These are phyloP conservation scores for Mrakiaceae sp. DNA, from an alignment of 1,284 basidiomycete species.

Conservation along the genomic window DNA sequence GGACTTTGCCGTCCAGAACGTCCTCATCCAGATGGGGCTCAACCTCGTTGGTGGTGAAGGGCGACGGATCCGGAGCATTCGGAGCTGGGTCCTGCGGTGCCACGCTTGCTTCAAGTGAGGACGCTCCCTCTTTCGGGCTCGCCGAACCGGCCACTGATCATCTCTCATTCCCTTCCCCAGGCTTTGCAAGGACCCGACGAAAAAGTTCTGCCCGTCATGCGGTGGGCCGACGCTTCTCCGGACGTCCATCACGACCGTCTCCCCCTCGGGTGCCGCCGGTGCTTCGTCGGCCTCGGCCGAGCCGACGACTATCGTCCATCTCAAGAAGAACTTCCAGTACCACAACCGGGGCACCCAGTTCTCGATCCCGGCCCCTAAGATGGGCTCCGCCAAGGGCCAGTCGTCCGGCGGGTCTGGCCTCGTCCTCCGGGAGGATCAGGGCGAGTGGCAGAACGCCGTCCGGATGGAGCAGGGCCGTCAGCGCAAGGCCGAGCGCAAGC, in stretches of 20 bases:
- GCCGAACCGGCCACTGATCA: neutral
- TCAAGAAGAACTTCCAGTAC: conserved; percentile 93
- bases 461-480: conserved; percentile 58
- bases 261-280: conserved; percentile 23
- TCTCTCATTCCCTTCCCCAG: conserved; percentile 37
- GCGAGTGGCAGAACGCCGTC: conserved; percentile 70
- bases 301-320: conserved; percentile 67
- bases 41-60: conserved; percentile 86
- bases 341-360: conserved; percentile 84
- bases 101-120: conserved; percentile 95
- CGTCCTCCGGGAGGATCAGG: conserved; percentile 81
- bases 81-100: conserved; percentile 92
- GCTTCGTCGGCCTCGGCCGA: conserved; percentile 44
- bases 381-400: conserved; percentile 75
- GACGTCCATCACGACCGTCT: conserved; percentile 75
- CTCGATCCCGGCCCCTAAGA: conserved; percentile 82
- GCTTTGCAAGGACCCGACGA: conserved; percentile 87
- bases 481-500: conserved; percentile 63
- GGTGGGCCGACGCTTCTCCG: conserved; percentile 86
- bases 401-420: conserved; percentile 54
- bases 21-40: conserved; percentile 87
- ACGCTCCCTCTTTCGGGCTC: conserved; percentile 31
- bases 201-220: conserved; percentile 96
- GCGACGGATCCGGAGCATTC: conserved; percentile 77
- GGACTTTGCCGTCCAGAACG: conserved; percentile 99